Evolutionary conservation across 345 rosid genomes (phyloP).

Genomic region (Melaleuca quinquenervia): DNA sequence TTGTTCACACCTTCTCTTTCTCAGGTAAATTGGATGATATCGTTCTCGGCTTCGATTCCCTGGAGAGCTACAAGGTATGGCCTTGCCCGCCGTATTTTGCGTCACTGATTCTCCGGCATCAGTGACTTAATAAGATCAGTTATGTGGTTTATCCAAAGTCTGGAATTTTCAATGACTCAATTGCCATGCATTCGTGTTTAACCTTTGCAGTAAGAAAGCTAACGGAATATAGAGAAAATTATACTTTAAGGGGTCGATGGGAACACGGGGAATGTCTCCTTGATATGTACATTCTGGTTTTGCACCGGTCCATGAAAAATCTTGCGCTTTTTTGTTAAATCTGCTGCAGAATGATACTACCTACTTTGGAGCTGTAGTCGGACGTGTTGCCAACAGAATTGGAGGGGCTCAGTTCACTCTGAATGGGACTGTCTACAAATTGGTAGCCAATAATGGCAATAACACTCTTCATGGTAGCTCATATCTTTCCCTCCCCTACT

Average conservation of each 20-base stretch:
- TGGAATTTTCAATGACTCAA: not conserved
- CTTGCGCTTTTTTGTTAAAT: not conserved
- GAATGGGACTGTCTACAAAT: slow-evolving; percentile 43
- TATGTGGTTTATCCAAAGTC: not conserved
- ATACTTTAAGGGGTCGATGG: not conserved
- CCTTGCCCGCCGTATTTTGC: not conserved
- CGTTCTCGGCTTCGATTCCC: slow-evolving; percentile 37
- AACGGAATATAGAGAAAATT: not conserved
- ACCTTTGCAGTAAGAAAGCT: not conserved
- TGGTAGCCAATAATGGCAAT: slow-evolving; percentile 54
- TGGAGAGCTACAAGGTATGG: slow-evolving; percentile 35
- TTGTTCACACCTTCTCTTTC: not conserved
- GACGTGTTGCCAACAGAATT: slow-evolving; percentile 85
- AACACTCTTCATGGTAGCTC: slow-evolving; percentile 69
- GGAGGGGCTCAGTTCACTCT: slow-evolving; percentile 46
- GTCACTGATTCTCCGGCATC: not conserved
- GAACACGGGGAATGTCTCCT: not conserved
- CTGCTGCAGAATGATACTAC: slow-evolving; percentile 45
- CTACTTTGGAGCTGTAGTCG: slow-evolving; percentile 76
- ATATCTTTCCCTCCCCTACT: not conserved
- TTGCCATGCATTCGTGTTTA: not conserved
- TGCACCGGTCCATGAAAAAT: not conserved
- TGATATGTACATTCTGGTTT: not conserved
- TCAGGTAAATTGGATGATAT: slow-evolving; percentile 43
- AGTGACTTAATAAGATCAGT: not conserved